Conservation (phyloP, 805 yeast species). For the Scheffersomyces amazonensis region DNA sequence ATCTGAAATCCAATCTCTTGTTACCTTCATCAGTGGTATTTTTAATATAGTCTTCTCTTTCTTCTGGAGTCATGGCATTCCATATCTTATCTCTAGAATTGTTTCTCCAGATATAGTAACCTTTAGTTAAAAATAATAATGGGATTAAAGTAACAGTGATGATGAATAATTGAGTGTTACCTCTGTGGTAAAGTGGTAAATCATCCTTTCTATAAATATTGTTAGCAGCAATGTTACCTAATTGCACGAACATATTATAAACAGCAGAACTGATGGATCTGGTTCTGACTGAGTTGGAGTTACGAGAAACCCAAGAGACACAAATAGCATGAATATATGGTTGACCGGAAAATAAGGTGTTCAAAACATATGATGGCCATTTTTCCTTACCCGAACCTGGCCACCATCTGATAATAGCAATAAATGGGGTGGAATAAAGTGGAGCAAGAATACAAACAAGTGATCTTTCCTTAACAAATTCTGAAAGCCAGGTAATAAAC, state of each 20-base stretch:
- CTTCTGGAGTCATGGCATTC: constrained; percentile 47
- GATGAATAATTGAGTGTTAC: constrained; percentile 45
- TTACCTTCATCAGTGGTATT: constrained; percentile 50
- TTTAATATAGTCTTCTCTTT: constrained; percentile 45
- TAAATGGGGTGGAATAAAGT: constrained; percentile 4
- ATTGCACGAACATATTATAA: constrained; percentile 63
- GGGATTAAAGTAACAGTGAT: constrained; percentile 29
- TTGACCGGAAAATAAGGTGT: constrained; percentile 23
- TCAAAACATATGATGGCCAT: constrained; percentile 10
- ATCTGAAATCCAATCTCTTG: constrained; percentile 41
- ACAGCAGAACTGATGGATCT: constrained; percentile 65
- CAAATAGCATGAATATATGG: constrained; percentile 23
- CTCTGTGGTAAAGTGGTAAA: constrained; percentile 57
- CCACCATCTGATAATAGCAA: constrained; percentile 9
- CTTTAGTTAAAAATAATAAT: constrained; percentile 25
- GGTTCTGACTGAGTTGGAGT: constrained; percentile 59
- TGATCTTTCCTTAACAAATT: constrained; percentile 23
- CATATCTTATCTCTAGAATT: constrained; percentile 45
- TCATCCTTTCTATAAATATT: constrained; percentile 59
- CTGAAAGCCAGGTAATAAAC: constrained; percentile 33
- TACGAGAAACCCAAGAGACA: constrained; percentile 54
- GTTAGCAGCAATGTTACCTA: constrained; percentile 51
- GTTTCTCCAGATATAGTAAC: constrained; percentile 42
- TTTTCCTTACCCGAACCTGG: constrained; percentile 7
- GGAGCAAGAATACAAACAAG: constrained; percentile 7